Conservation (phyloP, 257 asterid species). For the Dorcoceras hygrometricum region DNA sequence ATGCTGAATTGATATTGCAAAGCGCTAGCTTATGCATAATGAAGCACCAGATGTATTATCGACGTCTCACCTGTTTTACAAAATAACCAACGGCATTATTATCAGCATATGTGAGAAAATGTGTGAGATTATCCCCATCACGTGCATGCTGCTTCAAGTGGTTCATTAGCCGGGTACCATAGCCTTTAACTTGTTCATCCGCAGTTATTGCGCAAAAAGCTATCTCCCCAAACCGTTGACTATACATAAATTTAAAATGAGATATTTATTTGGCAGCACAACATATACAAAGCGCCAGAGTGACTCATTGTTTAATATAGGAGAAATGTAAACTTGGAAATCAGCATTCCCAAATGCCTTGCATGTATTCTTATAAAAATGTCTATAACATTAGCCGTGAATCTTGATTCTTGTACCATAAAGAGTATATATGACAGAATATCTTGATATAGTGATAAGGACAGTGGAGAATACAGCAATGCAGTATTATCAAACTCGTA, state of each 20-base stretch:
- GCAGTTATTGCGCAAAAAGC: constrained; percentile 98
- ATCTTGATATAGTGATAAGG: background rate
- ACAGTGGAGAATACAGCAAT: constrained; percentile 13
- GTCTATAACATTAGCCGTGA: constrained; percentile 8
- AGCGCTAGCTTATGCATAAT: constrained; percentile 10
- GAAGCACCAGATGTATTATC: constrained; percentile 11
- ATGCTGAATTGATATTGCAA: constrained; percentile 18
- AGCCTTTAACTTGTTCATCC: constrained; percentile 98
- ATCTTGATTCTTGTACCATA: constrained; percentile 7
- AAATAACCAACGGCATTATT: constrained; percentile 99
- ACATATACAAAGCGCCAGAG: background rate
- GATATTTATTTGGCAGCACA: background rate
- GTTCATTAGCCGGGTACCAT: constrained; percentile 97
- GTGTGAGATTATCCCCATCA: constrained; percentile 90
- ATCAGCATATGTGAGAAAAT: constrained; percentile 97
- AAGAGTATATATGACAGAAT: constrained; percentile 4
- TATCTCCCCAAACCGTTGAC: constrained; percentile 99
- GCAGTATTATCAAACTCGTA: background rate
- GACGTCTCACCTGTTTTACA: constrained; percentile 75
- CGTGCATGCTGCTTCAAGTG: constrained; percentile 97
- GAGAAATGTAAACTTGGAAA: constrained; percentile 10
- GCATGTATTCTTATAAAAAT: background rate
- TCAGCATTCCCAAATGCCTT: constrained; percentile 6
- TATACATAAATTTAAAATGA: constrained; percentile 31
- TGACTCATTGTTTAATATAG: constrained; percentile 9